Evolutionary conservation across 345 rosid species (phyloP), one percentile per base, ranked within the genome.

Genomic region (Rhodamnia argentea): DNA sequence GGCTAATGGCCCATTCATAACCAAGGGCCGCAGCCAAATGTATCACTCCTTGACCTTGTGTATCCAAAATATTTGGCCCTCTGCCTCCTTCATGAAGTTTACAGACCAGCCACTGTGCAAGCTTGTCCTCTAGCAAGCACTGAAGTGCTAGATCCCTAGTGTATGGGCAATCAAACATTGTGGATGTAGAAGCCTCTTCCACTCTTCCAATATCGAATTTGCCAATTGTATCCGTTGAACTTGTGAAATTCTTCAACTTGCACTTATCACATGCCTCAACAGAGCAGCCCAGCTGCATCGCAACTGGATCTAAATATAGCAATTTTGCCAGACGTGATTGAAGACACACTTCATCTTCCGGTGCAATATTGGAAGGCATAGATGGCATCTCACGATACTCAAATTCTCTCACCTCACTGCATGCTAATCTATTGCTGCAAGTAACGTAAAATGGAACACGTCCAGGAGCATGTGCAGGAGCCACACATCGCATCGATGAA

Each of bases 351-450:
- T 91, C 92, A 54, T 91, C 91, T 64, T 82, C 87, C 13, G 82
- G 85, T 42, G 82, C 85, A 83, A 53, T 83, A 83, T 83, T 83
- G 47, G 76, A 27, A 51, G 90, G 52, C 24, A 14, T 10, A 64
- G 87, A 82, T 53, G 91, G 91, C 85, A 86, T 87, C 89, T 91
- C 93, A 83, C 85, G 95, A 88, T 86, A 94, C 88, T 92, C 94
- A 89, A 94, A 94, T 86, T 92, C 95, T 90, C 95, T 91, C 84
- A 93, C 93, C 90, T 94, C 95, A 87, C 95, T 94, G 86, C 97
- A 94, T 5, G 97, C 95, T 83, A 92, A 87, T 89, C 95, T 93
- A 87, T 94, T 92, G 86, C 90, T 83, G 88, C 95, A 90, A 70
- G 95, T 94, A 86, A 94, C 51, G 85, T 93, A 93, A 85, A 93